These are phyloP conservation scores for Suillus subluteus DNA, from an alignment of 768 basidiomycete genomes.

Conservation along the genomic window DNA sequence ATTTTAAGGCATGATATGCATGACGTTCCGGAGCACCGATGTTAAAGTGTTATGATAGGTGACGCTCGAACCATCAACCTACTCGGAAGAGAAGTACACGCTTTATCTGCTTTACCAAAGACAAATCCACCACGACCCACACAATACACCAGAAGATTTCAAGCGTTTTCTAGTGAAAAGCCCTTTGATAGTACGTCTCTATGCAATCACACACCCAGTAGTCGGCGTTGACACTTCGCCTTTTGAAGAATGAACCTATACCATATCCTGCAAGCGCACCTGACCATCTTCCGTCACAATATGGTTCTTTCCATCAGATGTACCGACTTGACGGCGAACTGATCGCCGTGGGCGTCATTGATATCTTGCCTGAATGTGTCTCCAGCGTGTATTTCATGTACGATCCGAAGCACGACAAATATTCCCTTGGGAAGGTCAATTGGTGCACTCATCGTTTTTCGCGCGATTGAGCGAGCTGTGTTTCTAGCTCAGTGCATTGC, in stretches of 20 bases:
- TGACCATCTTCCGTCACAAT: constrained; percentile 66
- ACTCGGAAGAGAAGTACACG: constrained; percentile 77
- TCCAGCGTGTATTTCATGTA: constrained; percentile 92
- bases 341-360: constrained; percentile 86
- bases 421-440: constrained; percentile 77
- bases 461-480: neutral
- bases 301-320: constrained; percentile 93
- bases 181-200: constrained; percentile 64
- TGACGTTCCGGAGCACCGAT: neutral
- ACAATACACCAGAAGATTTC: constrained; percentile 57
- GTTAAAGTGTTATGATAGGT: constrained; percentile 47
- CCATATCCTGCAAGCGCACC: constrained; percentile 55
- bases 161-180: constrained; percentile 77
- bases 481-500: constrained; percentile 78
- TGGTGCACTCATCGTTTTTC: neutral
- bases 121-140: constrained; percentile 73
- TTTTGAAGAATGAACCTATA: constrained; percentile 58
- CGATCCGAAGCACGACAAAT: constrained; percentile 66
- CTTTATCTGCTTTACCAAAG: constrained; percentile 80
- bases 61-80: constrained; percentile 75
- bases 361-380: constrained; percentile 86
- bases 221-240: constrained; percentile 7
- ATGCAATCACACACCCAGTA: neutral
- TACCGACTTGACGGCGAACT: constrained; percentile 83
- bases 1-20: constrained; percentile 56